Base-by-base conservation (phyloP, 108 stramenopile genomes). In the Halocafeteria seosinensis region DNA sequence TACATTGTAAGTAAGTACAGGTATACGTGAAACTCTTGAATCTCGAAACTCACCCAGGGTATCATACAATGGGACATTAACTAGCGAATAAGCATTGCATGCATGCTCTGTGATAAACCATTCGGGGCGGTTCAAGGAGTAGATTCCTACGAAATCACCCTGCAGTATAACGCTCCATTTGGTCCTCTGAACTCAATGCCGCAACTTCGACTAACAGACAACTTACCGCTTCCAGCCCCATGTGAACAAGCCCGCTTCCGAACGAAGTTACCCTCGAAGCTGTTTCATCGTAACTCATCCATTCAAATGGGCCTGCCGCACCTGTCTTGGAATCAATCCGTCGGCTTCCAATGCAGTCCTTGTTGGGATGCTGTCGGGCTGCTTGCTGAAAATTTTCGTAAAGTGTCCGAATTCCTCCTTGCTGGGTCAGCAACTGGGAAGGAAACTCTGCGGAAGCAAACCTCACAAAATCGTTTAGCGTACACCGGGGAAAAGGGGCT, bases 21-120 rank as follows among this genome's bases (percentile, higher is more conserved):
- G n/a, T n/a, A n/a, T n/a, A n/a, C n/a, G n/a, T n/a, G n/a, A n/a
- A n/a, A n/a, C n/a, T n/a, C n/a, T n/a, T n/a, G n/a, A n/a, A n/a
- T n/a, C n/a, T n/a, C n/a, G n/a, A n/a, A n/a, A n/a, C n/a, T n/a
- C n/a, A 11, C 90, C 94, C 6, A 95, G 76, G 12, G 94, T 95
- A 66, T 91, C 89, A 72, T 95, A 95, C 36, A 92, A 78, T 1
- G 91, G 91, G 55, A 89, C 94, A 0, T 89, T 87, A 2, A 84
- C 73, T 21, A 85, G 87, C 34, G 83, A 78, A 36, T 88, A 38
- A 31, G 79, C 66, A 67, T 87, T 88, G 30, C 77, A 72, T 8
- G 84, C 88, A 57, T 92, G 88, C 38, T 96, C 94, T 23, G 81
- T 85, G 36, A 96, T 69, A 52, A 90, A 58, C 90, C 91, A 93